phyloP scores from a whole-genome alignment of 495 filamentous ascomycete species.

The Hypoxylon fuscum region DNA sequence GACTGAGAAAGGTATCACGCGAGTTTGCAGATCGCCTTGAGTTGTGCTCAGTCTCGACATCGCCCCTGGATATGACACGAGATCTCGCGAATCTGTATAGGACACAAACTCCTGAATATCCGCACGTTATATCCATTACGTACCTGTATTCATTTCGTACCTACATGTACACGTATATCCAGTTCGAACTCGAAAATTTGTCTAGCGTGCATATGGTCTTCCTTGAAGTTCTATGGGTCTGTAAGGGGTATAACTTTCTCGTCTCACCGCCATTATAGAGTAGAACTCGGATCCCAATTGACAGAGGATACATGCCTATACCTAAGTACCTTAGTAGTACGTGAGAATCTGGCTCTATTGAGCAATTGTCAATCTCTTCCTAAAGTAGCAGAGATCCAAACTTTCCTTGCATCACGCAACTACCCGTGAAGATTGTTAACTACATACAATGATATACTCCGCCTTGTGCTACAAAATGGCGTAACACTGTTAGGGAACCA shows the following conservation, averaged over 20 bases:
- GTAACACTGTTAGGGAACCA: too few species aligned
- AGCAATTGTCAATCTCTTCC: neutral
- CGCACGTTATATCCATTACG: slow-evolving; percentile 19
- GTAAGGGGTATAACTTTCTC: neutral
- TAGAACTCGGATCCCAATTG: neutral
- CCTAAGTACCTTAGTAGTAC: neutral
- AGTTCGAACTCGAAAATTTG: slow-evolving; percentile 2
- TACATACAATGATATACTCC: neutral
- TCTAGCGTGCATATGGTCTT: neutral
- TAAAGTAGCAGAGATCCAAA: neutral
- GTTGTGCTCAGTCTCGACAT: slow-evolving; percentile 25
- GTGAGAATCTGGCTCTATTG: slow-evolving; percentile 8
- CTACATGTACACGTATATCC: neutral
- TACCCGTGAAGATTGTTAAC: neutral
- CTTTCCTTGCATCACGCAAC: neutral
- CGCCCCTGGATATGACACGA: slow-evolving; percentile 21
- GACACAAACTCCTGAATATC: slow-evolving; percentile 8
- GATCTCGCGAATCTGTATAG: slow-evolving; percentile 30
- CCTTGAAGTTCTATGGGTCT: neutral
- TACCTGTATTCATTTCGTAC: slow-evolving; percentile 13
- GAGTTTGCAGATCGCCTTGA: slow-evolving; percentile 19
- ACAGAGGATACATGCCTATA: neutral
- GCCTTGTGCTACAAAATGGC: slow-evolving; percentile 15
- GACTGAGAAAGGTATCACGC: slow-evolving; percentile 27
- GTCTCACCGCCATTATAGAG: slow-evolving; percentile 15